Conservation (phyloP, 306 rosid genomes). For the Trifolium pratense region DNA sequence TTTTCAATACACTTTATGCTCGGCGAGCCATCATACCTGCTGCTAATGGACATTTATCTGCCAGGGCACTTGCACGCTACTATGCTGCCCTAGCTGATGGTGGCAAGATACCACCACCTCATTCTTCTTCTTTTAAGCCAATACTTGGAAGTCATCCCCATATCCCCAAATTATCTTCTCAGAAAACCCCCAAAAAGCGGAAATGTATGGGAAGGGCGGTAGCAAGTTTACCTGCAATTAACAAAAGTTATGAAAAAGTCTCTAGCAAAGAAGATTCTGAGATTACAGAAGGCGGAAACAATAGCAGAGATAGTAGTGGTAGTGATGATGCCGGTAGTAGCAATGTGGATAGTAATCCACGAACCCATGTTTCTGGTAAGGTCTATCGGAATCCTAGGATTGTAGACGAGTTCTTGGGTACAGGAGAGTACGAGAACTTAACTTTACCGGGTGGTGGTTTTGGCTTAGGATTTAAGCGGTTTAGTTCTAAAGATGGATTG, state of each 20-base stretch:
- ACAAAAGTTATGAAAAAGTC: conserved; percentile 38
- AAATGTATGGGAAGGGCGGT: conserved; percentile 48
- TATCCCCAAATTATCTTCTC: conserved; percentile 67
- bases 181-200: conserved; percentile 47
- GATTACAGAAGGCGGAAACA: conserved; percentile 33
- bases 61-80: conserved; percentile 95
- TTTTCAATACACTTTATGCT: conserved; percentile 71
- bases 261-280: conserved; percentile 26
- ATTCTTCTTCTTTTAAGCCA: conserved; percentile 71
- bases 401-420: conserved; percentile 80
- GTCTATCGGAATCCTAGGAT: conserved; percentile 68
- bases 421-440: conserved; percentile 64
- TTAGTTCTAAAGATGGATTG: conserved; percentile 60
- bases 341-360: conserved; percentile 36
- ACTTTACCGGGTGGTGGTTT: conserved; percentile 59
- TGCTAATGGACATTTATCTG: conserved; percentile 93
- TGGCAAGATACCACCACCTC: conserved; percentile 82
- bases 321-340: conserved; percentile 41
- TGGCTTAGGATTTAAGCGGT: conserved; percentile 86
- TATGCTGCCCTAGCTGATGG: conserved; percentile 89
- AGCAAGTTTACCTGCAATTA: conserved; percentile 32
- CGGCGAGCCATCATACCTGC: conserved; percentile 96
- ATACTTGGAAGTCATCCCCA: conserved; percentile 91
- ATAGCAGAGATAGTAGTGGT: conserved; percentile 36
- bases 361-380: conserved; percentile 38